phyloP scores from a whole-genome alignment of 352 stramenopile species.

The Phytophthora capsici region DNA sequence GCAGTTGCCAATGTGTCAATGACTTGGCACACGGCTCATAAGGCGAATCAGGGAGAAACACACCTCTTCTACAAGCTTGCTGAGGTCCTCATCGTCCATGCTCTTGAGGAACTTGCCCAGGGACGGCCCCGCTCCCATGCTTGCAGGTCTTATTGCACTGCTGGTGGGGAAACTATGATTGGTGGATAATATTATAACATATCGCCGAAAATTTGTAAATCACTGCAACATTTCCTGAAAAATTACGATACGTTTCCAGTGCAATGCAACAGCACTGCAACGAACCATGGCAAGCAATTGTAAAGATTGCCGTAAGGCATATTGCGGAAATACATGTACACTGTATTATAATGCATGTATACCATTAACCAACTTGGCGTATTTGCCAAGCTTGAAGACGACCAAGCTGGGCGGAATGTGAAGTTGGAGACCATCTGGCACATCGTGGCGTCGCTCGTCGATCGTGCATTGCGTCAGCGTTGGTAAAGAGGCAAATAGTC shows the following conservation, averaged over 20 bases:
- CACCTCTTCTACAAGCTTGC: slow-evolving; percentile 51
- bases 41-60: slow-evolving; percentile 3
- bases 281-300: too few relatives aligned
- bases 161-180: slow-evolving; percentile 6
- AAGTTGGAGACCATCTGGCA: slow-evolving; percentile 16
- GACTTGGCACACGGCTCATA: background rate
- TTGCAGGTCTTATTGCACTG: background rate
- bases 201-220: too few relatives aligned
- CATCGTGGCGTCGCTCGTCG: slow-evolving; percentile 17
- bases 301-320: too few relatives aligned
- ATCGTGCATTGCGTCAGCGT: slow-evolving; percentile 24
- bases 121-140: slow-evolving; percentile 56
- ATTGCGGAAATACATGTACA: too few relatives aligned
- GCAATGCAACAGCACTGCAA: too few relatives aligned
- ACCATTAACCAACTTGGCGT: too few relatives aligned
- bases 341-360: too few relatives aligned
- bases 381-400: slow-evolving; percentile 2
- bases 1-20: too few relatives aligned
- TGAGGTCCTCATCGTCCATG: slow-evolving; percentile 71
- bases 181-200: background rate
- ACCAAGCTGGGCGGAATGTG: slow-evolving; percentile 17
- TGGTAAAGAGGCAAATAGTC: background rate
- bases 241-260: too few relatives aligned
- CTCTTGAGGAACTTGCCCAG: slow-evolving; percentile 60
- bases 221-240: too few relatives aligned